Evolutionary conservation across 192 early-diverging fungal genomes (phyloP), one percentile per base, ranked within the genome.

Genomic region (Phycomyces blakesleeanus): DNA sequence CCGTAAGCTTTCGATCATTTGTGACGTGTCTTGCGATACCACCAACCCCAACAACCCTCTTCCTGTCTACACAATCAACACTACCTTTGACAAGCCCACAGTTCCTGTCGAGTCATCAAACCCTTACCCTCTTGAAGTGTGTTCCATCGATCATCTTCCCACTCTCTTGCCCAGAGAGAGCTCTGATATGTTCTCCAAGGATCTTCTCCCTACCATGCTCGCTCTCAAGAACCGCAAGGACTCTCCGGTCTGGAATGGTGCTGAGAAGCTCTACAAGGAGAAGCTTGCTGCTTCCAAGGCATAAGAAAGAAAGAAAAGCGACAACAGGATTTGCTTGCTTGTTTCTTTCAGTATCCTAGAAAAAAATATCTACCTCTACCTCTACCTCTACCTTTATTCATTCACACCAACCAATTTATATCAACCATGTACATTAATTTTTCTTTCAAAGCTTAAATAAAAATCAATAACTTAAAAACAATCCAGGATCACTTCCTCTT

Each of bases 21-120:
- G 89, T 16, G 96, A 98, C 74, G 96, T 98, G 44, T 88, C 85
- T 66, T 98, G 96, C 73, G 96, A 98, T 76, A 91, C 93, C 16
- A 97, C 93, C 69, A 97, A 97, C 78, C 95, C 96, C 22, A 87
- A 94, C 79, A 98, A 98, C 78, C 96, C 96, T 51, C 91, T 98
- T 66, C 96, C 95, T 39, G 85, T 98, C 58, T 98, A 98, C 83
- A 82, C 76, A 59, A 79, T 88, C 72, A 87, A 89, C 78, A 96
- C 96, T 21, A 97, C 95, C 25, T 98, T 98, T 76, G 92, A 95
- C 71, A 88, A 94, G 39, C 93, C 96, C 29, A 86, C 89, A 15
- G 80, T 95, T 47, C 72, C 71, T 39, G 88, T 97, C 15, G 62
- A 81, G 18, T 67, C 77, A n/a, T 86, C 80, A 21, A 86, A 85